Evolutionary conservation across 352 stramenopile species (phyloP), one percentile per base, ranked within the genome.

Genomic region (Halophytophthora polymorphica): DNA sequence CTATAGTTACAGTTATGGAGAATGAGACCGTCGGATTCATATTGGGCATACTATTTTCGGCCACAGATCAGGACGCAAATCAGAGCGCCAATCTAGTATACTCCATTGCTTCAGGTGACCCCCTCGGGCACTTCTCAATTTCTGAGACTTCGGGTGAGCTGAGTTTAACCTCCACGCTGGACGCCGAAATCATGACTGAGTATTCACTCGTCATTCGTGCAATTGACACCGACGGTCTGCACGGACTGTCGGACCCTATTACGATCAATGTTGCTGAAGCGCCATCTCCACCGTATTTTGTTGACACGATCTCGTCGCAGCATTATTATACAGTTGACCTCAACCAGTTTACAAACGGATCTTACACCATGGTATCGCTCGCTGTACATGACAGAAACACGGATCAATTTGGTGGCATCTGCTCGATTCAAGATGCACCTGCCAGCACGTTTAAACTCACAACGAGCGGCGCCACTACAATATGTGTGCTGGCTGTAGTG

Each of bases 281-380:
- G 11, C 75, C 72, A 2, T 66, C 56, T 15, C 61, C 75, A 1
- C 75, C 75, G 3, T 81, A 55, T 55, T 86, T 86, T 46, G 61
- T 72, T 13, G 70, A 75, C n/a, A 53, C 56, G 3, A 47, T 53
- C 2, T 25, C 50, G 38, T 52, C 42, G 1, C 66, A 75, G 45
- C 50, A n/a, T 2, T 62, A 61, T 39, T 73, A 75, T 22, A 53
- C 56, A 10, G 35, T 86, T n/a, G 64, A 81, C 37, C 53, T 84
- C 2, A 84, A 53, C 25, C 72, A 81, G 29, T 41, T 77, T 15
- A 56, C 29, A 8, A 44, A 84, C 45, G 73, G 76, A 14, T 66
- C 76, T 0, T 84, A 81, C 39, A 57, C 66, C 7, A 59, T 44
- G 1, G 64, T 84, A 3, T 58, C 54, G 2, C 64, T 84, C 0